Percentiles rank a stretch among this genome's conserved stretches.
Conservation (phyloP, 164 flowering plant species). For the Echeveria elegans region DNA sequence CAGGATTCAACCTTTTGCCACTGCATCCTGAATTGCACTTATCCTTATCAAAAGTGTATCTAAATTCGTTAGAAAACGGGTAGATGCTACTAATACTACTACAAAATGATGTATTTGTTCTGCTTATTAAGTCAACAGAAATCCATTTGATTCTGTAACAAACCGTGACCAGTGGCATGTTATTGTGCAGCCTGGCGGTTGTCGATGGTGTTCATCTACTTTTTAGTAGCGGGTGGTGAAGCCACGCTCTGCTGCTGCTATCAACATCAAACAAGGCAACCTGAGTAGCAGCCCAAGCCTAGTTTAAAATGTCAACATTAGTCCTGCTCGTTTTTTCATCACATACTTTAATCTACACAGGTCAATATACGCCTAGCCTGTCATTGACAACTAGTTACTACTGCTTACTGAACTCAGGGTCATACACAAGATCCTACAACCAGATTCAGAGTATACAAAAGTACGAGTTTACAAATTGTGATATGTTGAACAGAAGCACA, state of each 20-base stretch:
- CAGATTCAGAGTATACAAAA: background rate
- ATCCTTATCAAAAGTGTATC: background rate
- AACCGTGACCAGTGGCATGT: background rate
- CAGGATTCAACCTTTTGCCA: background rate
- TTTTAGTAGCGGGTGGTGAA: background rate
- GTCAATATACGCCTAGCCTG: background rate
- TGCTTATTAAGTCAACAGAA: background rate
- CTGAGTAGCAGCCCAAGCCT: background rate
- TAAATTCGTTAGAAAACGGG: background rate
- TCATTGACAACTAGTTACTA: background rate
- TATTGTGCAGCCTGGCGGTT: background rate
- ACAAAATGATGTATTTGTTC: background rate
- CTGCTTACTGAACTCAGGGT: background rate
- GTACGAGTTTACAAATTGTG: no score
- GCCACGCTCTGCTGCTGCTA: background rate
- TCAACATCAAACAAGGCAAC: conserved; percentile 4
- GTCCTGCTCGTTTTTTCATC: background rate
- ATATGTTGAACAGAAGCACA: conserved; percentile 1
- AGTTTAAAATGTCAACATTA: background rate
- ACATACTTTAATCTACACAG: background rate
- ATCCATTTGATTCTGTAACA: conserved; percentile 1
- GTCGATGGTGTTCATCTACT: conserved; percentile 4
- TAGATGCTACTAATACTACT: background rate
- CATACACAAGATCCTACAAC: background rate
- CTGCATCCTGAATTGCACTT: background rate